phyloP scores from a whole-genome alignment of 257 asterid genomes.

The Scutellaria barbata region DNA sequence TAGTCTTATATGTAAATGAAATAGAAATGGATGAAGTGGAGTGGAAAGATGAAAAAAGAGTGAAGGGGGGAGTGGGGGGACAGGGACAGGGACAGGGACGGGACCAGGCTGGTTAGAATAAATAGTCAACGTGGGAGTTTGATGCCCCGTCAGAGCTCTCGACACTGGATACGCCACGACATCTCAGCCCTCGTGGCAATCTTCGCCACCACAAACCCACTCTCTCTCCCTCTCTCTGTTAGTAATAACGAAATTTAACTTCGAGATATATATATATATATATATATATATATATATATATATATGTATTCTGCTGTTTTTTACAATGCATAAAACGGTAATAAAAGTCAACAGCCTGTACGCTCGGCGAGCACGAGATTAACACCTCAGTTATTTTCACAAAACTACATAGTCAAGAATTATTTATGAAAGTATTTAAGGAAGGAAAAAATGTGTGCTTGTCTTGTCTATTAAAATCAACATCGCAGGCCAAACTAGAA shows the following conservation, averaged over 20 bases:
- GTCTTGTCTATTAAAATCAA: conserved; percentile 8
- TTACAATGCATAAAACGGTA: not conserved
- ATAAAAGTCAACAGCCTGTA: conserved; percentile 24
- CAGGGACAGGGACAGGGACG: no score
- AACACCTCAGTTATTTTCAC: not conserved
- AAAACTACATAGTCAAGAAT: not conserved
- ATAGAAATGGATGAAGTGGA: no score
- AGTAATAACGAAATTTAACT: no score
- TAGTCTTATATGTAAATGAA: no score
- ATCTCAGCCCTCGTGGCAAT: conserved; percentile 56
- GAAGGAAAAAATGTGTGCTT: not conserved
- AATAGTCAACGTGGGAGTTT: conserved; percentile 48
- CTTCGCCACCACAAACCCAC: conserved; percentile 41
- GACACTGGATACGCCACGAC: conserved; percentile 76
- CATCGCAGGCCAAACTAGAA: not conserved
- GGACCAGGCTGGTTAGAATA: no score
- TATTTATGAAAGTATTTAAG: not conserved
- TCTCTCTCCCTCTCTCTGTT: conserved; percentile 26
- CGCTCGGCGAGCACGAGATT: not conserved
- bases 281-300: not conserved
- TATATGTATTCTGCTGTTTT: not conserved
- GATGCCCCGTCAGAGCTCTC: conserved; percentile 45
- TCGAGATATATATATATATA: not conserved
- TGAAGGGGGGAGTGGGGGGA: no score
- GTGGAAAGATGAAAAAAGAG: no score